A percentile compares a stretch with the other conserved stretches of the same genome.
These are phyloP conservation scores for Cadophora malorum DNA, from an alignment of 2,329 filamentous ascomycete species.

Conservation along the genomic window DNA sequence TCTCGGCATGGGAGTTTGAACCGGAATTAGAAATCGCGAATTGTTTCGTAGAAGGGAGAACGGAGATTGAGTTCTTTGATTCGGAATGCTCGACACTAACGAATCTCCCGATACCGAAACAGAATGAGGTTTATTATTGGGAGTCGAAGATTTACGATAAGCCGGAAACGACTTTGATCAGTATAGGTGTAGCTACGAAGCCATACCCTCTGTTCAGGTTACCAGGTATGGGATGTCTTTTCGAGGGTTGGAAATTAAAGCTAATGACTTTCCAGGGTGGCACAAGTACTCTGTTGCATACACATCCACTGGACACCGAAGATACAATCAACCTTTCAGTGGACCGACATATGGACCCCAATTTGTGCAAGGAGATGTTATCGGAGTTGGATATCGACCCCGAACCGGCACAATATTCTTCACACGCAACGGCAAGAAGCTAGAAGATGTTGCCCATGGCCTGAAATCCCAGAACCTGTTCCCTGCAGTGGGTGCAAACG, in stretches of 20 bases:
- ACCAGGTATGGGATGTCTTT: constrained; percentile 70
- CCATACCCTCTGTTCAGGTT: constrained; percentile 94
- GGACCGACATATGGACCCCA: constrained; percentile 81
- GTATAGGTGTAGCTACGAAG: constrained; percentile 94
- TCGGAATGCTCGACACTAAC: constrained; percentile 85
- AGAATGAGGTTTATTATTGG: constrained; percentile 99
- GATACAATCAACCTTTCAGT: constrained; percentile 91
- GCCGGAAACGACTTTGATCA: constrained; percentile 84
- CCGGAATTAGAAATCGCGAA: constrained; percentile 99
- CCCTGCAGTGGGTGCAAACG: constrained; percentile 94
- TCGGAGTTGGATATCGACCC: constrained; percentile 93
- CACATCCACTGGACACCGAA: constrained; percentile 82
- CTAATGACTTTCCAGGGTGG: constrained; percentile 63
- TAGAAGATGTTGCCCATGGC: constrained; percentile 93
- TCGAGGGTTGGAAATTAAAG: constrained; percentile 3
- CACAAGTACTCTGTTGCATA: constrained; percentile 95
- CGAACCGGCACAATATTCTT: constrained; percentile 97
- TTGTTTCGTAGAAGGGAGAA: constrained; percentile 95
- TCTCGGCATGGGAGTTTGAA: constrained; percentile 99
- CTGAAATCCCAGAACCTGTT: constrained; percentile 97
- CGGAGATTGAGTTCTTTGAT: constrained; percentile 98
- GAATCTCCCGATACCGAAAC: constrained; percentile 94
- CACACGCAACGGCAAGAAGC: constrained; percentile 95
- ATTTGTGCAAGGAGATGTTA: constrained; percentile 91
- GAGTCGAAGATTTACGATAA: constrained; percentile 99